Conservation (phyloP, 805 yeast species). For the Yarrowia sp. region DNA sequence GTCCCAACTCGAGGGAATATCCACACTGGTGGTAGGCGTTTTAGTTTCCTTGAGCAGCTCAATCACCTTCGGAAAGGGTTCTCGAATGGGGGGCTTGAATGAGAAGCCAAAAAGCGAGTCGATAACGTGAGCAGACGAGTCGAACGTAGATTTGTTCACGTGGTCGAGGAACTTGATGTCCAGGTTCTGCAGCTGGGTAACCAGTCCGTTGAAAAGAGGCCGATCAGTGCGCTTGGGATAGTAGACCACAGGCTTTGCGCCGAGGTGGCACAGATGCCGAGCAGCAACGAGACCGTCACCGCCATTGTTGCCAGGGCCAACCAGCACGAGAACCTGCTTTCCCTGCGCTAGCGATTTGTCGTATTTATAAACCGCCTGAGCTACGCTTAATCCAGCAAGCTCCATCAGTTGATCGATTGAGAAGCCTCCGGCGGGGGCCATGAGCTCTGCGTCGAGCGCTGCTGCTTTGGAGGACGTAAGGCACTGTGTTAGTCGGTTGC, state of each 20-base stretch:
- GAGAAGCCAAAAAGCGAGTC: conserved; percentile 94
- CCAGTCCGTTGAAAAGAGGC: conserved; percentile 58
- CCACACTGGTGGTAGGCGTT: conserved; percentile 74
- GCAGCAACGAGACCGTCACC: conserved; percentile 98
- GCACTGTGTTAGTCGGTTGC: conserved; percentile 8
- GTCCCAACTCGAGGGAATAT: conserved; percentile 97
- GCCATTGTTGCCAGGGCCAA: conserved; percentile 94
- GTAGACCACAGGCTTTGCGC: conserved; percentile 70
- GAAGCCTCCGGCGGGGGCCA: conserved; percentile 19
- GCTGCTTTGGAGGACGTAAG: conserved; percentile 25
- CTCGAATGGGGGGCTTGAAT: conserved; percentile 81
- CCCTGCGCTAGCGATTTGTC: conserved; percentile 34
- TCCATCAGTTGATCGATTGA: conserved; percentile 60
- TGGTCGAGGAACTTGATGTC: conserved; percentile 54
- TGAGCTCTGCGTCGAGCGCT: conserved; percentile 12
- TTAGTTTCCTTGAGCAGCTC: conserved; percentile 42
- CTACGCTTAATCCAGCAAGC: conserved; percentile 91
- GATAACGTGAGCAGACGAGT: conserved; percentile 51
- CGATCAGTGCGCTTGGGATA: conserved; percentile 68
- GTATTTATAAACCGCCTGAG: conserved; percentile 71
- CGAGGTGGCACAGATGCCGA: conserved; percentile 78
- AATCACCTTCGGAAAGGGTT: conserved; percentile 61
- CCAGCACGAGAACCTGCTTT: conserved; percentile 59
- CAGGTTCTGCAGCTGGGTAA: conserved; percentile 64
- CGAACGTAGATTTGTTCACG: conserved; percentile 36